Percentiles rank a stretch among this genome's conserved stretches.
These are phyloP conservation scores for Sporisorium exsertum DNA, from an alignment of 1,284 basidiomycete species.

Conservation along the genomic window DNA sequence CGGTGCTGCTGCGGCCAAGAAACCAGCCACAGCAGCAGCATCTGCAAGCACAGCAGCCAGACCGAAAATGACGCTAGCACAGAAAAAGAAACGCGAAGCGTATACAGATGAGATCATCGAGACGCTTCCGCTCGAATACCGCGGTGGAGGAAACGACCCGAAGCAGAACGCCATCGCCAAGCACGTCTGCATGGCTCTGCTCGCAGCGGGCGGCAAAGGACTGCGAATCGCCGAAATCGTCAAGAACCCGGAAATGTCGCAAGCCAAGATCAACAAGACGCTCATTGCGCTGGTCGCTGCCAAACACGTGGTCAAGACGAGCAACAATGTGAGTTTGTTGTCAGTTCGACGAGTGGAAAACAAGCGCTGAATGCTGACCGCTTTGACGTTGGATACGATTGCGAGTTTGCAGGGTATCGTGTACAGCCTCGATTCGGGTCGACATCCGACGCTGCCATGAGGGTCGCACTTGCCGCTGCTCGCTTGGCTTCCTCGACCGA, in stretches of 20 bases:
- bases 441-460: conserved; percentile 55
- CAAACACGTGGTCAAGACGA: conserved; percentile 81
- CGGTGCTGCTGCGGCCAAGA: conserved; percentile 21
- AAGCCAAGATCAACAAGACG: conserved; percentile 91
- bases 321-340: conserved; percentile 69
- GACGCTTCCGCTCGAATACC: conserved; percentile 86
- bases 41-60: conserved; percentile 70
- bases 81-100: conserved; percentile 76
- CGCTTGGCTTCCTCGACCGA: not conserved
- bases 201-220: conserved; percentile 56
- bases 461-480: not conserved
- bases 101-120: conserved; percentile 75
- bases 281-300: conserved; percentile 88
- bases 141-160: conserved; percentile 79
- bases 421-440: conserved; percentile 57
- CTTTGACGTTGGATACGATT: not conserved
- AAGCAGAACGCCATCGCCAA: conserved; percentile 60
- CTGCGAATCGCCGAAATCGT: conserved; percentile 78
- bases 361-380: not conserved
- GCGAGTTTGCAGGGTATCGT: conserved; percentile 56
- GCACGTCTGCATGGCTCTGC: conserved; percentile 61
- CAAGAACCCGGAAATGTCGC: conserved; percentile 82
- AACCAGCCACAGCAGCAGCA: conserved; percentile 5
- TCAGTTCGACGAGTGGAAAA: not conserved
- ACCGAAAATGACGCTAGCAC: conserved; percentile 79